Percentiles rank a stretch among this genome's conserved stretches.
These are phyloP conservation scores for Pleurotus tuber-regium DNA, from an alignment of 768 basidiomycete species.

Conservation along the genomic window DNA sequence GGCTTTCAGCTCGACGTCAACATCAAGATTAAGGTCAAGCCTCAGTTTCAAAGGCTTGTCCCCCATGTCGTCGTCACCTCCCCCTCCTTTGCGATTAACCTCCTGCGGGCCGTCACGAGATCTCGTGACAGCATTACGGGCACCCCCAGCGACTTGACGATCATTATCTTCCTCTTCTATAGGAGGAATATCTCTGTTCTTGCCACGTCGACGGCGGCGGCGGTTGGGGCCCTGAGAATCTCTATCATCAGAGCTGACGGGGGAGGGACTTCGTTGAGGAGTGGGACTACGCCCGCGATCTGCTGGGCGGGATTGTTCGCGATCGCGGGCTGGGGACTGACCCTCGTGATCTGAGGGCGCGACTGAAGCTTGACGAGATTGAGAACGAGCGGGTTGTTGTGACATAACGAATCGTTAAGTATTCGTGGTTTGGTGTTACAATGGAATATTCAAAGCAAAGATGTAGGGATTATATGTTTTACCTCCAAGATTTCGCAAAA, in stretches of 20 bases:
- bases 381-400: slow-evolving; percentile 4
- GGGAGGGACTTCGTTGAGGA: neutral
- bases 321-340: neutral
- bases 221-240: neutral
- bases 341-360: neutral
- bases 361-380: neutral
- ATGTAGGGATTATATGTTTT: no score
- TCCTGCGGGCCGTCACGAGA: neutral
- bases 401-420: neutral
- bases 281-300: neutral
- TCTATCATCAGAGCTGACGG: neutral
- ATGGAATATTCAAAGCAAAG: no score
- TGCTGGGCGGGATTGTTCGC: neutral
- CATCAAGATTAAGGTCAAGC: slow-evolving; percentile 15
- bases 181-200: slow-evolving; percentile 1
- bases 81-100: neutral
- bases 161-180: neutral
- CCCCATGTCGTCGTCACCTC: slow-evolving; percentile 2
- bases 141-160: neutral
- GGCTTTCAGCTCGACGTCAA: slow-evolving; percentile 14
- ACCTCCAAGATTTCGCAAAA: no score
- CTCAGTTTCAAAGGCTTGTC: slow-evolving; percentile 15
- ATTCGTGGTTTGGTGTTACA: neutral
- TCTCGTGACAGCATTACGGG: neutral
- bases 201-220: slow-evolving; percentile 1